phyloP scores from a whole-genome alignment of 768 basidiomycete genomes.

The Podaxis mareebaensis region DNA sequence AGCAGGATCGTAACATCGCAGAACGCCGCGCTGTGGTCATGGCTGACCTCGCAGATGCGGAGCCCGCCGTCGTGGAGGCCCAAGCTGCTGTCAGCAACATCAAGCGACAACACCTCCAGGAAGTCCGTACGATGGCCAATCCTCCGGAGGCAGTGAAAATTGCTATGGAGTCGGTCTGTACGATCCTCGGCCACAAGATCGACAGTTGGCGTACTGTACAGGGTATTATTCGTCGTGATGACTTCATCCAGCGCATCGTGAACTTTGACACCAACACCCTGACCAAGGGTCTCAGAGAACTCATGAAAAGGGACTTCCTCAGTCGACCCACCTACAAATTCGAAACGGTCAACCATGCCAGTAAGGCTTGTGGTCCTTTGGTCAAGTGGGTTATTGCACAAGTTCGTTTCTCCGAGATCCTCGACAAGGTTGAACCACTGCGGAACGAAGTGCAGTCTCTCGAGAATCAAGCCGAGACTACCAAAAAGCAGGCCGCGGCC shows the following conservation, averaged over 20 bases:
- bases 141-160: constrained; percentile 97
- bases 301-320: constrained; percentile 92
- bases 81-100: constrained; percentile 97
- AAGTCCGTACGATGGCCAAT: constrained; percentile 97
- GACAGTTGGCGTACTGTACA: constrained; percentile 97
- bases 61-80: constrained; percentile 95
- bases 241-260: constrained; percentile 95
- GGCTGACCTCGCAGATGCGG: constrained; percentile 95
- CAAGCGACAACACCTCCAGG: constrained; percentile 92
- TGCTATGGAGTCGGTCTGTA: constrained; percentile 99
- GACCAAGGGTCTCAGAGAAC: constrained; percentile 85
- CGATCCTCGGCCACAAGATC: constrained; percentile 93
- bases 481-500: constrained; percentile 87
- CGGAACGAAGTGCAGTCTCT: constrained; percentile 94
- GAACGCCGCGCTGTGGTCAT: constrained; percentile 88
- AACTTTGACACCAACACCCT: constrained; percentile 91
- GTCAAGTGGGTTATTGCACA: constrained; percentile 99
- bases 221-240: constrained; percentile 92
- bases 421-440: constrained; percentile 95
- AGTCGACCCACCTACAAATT: constrained; percentile 91
- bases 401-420: constrained; percentile 94
- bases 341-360: constrained; percentile 92
- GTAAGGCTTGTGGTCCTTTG: constrained; percentile 95
- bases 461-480: constrained; percentile 91
- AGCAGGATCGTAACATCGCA: constrained; percentile 88